Percentiles rank a stretch among this genome's conserved stretches.
phyloP scores from a whole-genome alignment of 768 basidiomycete genomes.

The Suillus luteus region DNA sequence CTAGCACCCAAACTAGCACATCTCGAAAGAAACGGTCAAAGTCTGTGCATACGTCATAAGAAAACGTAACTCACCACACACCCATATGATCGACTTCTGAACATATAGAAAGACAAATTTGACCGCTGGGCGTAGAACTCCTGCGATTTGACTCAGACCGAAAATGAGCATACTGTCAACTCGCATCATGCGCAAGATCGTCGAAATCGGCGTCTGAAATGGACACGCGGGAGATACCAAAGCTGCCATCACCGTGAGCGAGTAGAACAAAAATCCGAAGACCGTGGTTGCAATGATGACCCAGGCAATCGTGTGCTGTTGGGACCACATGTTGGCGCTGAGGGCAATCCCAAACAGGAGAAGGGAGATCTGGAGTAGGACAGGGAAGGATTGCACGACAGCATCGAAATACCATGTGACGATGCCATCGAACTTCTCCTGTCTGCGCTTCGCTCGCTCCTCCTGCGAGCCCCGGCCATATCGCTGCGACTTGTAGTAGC shows the following conservation, averaged over 20 bases:
- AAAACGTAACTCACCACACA: too few relatives aligned
- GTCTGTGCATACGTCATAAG: too few relatives aligned
- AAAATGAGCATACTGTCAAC: too few relatives aligned
- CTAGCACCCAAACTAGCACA: too few relatives aligned
- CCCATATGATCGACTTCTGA: too few relatives aligned
- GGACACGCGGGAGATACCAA: constrained; percentile 7
- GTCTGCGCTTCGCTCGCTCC: constrained; percentile 13
- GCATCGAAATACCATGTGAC: constrained; percentile 15
- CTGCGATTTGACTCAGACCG: too few relatives aligned
- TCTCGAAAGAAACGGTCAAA: too few relatives aligned
- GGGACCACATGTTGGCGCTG: constrained; percentile 5
- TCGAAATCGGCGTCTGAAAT: constrained; percentile 8
- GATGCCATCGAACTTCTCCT: constrained; percentile 16
- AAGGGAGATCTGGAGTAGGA: constrained; percentile 14
- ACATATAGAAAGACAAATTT: too few relatives aligned
- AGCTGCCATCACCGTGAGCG: constrained; percentile 1
- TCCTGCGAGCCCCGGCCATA: constrained; percentile 10
- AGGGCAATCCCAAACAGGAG: constrained; percentile 18
- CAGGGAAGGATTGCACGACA: constrained; percentile 13
- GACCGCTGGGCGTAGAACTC: too few relatives aligned
- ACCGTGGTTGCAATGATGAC: constrained; percentile 5
- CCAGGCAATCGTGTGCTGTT: not conserved
- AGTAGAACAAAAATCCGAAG: constrained; percentile 5
- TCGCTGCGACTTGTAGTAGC: not conserved
- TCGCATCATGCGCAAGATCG: not conserved